Evolutionary conservation across 371 early-diverging fungal genomes (phyloP), one percentile per base, ranked within the genome.

Genomic region (Sporodiniella umbellata): DNA sequence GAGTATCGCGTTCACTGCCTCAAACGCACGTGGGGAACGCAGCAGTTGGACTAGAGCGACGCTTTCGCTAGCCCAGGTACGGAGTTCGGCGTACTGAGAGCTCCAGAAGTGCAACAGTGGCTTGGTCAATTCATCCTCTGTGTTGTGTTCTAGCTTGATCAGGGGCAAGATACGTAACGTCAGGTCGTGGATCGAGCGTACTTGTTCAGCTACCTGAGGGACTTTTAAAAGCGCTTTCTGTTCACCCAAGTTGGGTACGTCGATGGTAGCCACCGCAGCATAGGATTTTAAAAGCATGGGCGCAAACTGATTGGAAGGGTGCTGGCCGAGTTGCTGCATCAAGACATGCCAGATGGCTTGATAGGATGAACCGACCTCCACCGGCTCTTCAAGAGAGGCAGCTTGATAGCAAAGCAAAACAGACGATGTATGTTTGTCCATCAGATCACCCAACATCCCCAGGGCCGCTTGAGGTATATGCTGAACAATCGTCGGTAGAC

Each of bases 381-480:
- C 21, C 12, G 14, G 44, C 17, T 49, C 45, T 12, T 17, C 40
- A 8, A n/a, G 17, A 40, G 15, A 40, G 21, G 21, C 7, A 40
- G 18, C 8, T 12, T 40, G 40, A 19, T n/a, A 40, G 12, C 10
- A 18, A 17, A 8, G 8, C 5, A 40, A n/a, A 4, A 40, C 40
- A 19, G 40, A 54, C 3, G 18, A 42, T 4, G 58, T 48, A 22
- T 60, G 55, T 46, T 47, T 40, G 14, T 60, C 56, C 12, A 64
- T 51, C 1, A 68, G 30, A 19, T 64, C 60, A 1, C 53, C 45
- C 10, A 69, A 21, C 8, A 69, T 46, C 3, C 56, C 43, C 21
- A 42, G 42, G 8, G 63, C 64, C 5, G 44, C 51, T 8, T 14
- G 38, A 1, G 66, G 68, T 54, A 66, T 56, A 8, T 56, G 45